These are phyloP conservation scores for Aureococcus anophagefferens DNA, from an alignment of 108 stramenopile genomes.

Conservation along the genomic window DNA sequence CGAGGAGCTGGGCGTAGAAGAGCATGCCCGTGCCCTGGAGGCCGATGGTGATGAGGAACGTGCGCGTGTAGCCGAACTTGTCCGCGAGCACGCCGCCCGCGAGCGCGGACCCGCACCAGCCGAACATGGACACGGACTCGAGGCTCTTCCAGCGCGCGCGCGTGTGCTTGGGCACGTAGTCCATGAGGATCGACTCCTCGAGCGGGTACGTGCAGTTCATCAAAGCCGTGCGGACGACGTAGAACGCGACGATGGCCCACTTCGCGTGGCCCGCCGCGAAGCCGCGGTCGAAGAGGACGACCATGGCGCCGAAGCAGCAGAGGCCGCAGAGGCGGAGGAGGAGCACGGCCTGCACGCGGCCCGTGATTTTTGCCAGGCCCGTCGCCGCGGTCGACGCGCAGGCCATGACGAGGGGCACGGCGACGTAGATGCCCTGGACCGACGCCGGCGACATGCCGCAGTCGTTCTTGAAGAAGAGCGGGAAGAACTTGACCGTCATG, in stretches of 20 bases:
- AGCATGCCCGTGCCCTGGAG: constrained; percentile 40
- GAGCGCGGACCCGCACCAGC: constrained; percentile 66
- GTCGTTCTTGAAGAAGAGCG: constrained; percentile 26
- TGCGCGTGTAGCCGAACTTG: constrained; percentile 45
- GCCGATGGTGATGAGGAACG: constrained; percentile 54
- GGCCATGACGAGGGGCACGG: constrained; percentile 23
- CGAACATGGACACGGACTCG: constrained; percentile 40
- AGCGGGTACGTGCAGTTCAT: constrained; percentile 24
- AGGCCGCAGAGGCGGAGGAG: constrained; percentile 10
- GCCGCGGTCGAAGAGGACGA: constrained; percentile 26
- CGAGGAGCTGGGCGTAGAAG: constrained; percentile 24
- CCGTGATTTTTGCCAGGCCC: constrained; percentile 3
- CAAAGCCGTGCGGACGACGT: constrained; percentile 17
- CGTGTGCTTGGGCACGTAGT: constrained; percentile 21
- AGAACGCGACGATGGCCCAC: constrained; percentile 28
- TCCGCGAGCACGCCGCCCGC: constrained; percentile 57
- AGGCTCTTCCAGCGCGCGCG: constrained; percentile 30
- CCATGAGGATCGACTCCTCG: constrained; percentile 25
- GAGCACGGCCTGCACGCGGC: constrained; percentile 25
- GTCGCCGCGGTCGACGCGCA: not conserved
- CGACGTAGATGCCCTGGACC: constrained; percentile 19
- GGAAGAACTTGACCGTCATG: constrained; percentile 38
- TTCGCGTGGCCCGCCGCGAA: constrained; percentile 23
- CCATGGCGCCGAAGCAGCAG: constrained; percentile 38
- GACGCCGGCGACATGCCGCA: constrained; percentile 9